Conservation (phyloP, 2,329 filamentous ascomycete genomes). For the Pseudogymnoascus sp. region DNA sequence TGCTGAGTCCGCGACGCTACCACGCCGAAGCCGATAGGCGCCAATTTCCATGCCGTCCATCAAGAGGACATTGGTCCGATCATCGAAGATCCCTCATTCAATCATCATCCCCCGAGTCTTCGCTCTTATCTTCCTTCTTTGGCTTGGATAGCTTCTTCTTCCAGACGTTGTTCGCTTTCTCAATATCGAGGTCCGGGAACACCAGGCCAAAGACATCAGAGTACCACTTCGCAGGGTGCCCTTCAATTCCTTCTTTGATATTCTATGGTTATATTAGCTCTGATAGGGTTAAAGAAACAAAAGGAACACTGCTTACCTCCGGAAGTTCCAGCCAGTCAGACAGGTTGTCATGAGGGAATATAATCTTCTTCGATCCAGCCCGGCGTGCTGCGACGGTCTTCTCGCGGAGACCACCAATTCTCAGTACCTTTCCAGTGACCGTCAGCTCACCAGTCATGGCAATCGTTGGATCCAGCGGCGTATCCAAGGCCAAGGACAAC, state of each 20-base stretch:
- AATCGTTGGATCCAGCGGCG: conserved; percentile 71
- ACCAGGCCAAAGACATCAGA: conserved; percentile 85
- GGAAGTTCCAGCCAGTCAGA: conserved; percentile 97
- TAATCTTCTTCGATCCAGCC: conserved; percentile 84
- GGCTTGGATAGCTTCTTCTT: conserved; percentile 31
- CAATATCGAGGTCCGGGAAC: conserved; percentile 71
- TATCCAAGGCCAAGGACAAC: conserved; percentile 74
- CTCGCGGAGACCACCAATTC: conserved; percentile 88
- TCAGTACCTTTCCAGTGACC: conserved; percentile 88
- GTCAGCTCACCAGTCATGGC: conserved; percentile 98
- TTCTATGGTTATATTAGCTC: conserved; percentile 52
- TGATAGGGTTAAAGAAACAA: conserved; percentile 15
- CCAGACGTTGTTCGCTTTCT: conserved; percentile 60
- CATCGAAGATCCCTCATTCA: conserved; percentile 6
- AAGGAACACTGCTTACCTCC: conserved; percentile 57
- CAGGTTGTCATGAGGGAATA: conserved; percentile 92
- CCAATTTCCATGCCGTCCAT: conserved; percentile 7
- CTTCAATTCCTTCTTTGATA: conserved; percentile 93
- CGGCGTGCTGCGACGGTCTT: conserved; percentile 94
- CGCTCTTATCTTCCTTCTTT: conserved; percentile 28
- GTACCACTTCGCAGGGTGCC: conserved; percentile 89
- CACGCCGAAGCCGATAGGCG: conserved; percentile 2
- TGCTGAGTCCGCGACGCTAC: background rate
- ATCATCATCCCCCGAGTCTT: conserved; percentile 8
- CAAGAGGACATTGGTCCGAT: background rate